Percentiles rank a stretch among this genome's conserved stretches.
These are phyloP conservation scores for Laetiporus sulphureus DNA, from an alignment of 1,284 basidiomycete genomes.

Conservation along the genomic window DNA sequence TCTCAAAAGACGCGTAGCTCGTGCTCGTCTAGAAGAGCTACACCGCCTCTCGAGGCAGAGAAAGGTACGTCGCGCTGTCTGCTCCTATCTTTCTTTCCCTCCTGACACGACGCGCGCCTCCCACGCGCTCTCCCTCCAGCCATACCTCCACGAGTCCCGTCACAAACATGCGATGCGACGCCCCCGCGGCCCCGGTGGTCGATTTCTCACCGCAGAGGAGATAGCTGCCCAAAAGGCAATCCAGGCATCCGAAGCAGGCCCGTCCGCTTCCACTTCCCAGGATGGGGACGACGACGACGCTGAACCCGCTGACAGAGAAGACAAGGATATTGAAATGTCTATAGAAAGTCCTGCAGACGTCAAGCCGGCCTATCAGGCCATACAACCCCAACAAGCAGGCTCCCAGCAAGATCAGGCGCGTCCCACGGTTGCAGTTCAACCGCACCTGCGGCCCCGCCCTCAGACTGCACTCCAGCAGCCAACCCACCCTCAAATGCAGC, in stretches of 20 bases:
- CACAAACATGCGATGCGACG: conserved; percentile 98
- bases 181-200: conserved; percentile 92
- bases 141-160: conserved; percentile 94
- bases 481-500: conserved; percentile 1
- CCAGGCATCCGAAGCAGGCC: conserved; percentile 24
- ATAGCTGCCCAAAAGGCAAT: conserved; percentile 72
- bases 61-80: conserved; percentile 52
- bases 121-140: conserved; percentile 39
- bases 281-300: conserved; percentile 33
- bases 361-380: conserved; percentile 6
- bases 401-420: conserved; percentile 9
- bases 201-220: conserved; percentile 94
- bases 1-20: conserved; percentile 83
- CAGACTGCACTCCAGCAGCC: conserved; percentile 5
- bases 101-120: neutral
- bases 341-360: conserved; percentile 19
- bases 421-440: conserved; percentile 5
- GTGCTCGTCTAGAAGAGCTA: conserved; percentile 86
- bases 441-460: conserved; percentile 14
- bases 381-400: conserved; percentile 6
- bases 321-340: conserved; percentile 22
- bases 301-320: conserved; percentile 17
- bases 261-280: conserved; percentile 22
- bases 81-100: neutral
- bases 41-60: conserved; percentile 86